Evolutionary conservation across 192 early-diverging fungal genomes (phyloP).

Genomic region (Coemansia sp.): DNA sequence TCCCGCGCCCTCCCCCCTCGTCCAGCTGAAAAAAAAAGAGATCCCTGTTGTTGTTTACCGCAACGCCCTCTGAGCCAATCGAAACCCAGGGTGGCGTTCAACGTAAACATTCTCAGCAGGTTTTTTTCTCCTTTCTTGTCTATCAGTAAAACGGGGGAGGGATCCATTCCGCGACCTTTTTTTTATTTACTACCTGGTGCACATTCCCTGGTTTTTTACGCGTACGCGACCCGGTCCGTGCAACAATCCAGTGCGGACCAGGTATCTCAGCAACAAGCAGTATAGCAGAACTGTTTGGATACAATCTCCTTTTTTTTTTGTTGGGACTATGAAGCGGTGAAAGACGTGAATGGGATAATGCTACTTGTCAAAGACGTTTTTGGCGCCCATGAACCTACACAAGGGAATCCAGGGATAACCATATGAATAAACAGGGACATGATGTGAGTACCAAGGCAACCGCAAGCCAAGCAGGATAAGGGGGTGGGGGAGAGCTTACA

Average conservation of each 20-base stretch:
- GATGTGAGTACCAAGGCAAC: not conserved
- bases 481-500: slow-evolving; percentile 18
- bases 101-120: slow-evolving; percentile 3
- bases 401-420: not conserved
- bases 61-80: not conserved
- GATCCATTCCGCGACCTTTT: no score
- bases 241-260: no score
- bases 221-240: no score
- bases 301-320: not conserved
- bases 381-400: slow-evolving; percentile 43
- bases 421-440: not conserved
- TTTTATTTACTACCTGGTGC: no score
- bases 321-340: not conserved
- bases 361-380: slow-evolving; percentile 17
- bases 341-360: no score
- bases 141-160: no score
- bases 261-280: no score
- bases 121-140: no score
- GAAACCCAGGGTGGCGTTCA: not conserved
- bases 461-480: no score
- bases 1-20: not conserved
- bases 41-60: slow-evolving; percentile 6
- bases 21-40: slow-evolving; percentile 1
- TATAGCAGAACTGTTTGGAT: no score
- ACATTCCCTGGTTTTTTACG: no score